Evolutionary conservation across 345 rosid genomes (phyloP).

Genomic region (Iberis pinnata): DNA sequence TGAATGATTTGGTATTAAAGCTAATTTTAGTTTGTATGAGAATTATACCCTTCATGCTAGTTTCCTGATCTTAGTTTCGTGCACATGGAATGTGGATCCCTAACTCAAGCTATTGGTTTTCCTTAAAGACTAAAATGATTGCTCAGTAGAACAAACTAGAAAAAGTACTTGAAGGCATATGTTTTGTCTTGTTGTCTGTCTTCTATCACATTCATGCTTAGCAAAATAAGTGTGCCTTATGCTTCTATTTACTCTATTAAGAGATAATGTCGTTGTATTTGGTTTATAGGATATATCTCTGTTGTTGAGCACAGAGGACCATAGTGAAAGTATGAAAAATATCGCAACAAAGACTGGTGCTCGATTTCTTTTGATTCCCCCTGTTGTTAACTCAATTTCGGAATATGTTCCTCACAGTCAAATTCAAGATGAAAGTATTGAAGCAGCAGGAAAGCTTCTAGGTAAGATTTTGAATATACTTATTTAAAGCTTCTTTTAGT

Average conservation of each 20-base stretch:
- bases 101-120: conserved; percentile 5
- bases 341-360: conserved; percentile 64
- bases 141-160: too few species aligned
- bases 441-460: conserved; percentile 31
- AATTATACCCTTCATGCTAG: neutral
- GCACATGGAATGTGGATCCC: neutral
- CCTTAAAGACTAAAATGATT: too few species aligned
- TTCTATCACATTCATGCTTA: too few species aligned
- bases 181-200: neutral
- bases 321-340: conserved; percentile 52
- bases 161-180: too few species aligned
- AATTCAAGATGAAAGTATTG: conserved; percentile 32
- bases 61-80: neutral
- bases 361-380: conserved; percentile 60
- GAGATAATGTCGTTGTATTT: neutral
- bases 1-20: conserved; percentile 69
- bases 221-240: too few species aligned
- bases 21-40: neutral
- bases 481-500: neutral
- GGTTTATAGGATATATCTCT: conserved; percentile 64
- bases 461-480: conserved; percentile 28
- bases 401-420: conserved; percentile 27
- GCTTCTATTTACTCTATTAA: neutral
- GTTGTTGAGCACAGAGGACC: conserved; percentile 76
- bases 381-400: conserved; percentile 36